Base-by-base conservation (phyloP, 1,139 yeast species). In the Nadsonia commutata region DNA sequence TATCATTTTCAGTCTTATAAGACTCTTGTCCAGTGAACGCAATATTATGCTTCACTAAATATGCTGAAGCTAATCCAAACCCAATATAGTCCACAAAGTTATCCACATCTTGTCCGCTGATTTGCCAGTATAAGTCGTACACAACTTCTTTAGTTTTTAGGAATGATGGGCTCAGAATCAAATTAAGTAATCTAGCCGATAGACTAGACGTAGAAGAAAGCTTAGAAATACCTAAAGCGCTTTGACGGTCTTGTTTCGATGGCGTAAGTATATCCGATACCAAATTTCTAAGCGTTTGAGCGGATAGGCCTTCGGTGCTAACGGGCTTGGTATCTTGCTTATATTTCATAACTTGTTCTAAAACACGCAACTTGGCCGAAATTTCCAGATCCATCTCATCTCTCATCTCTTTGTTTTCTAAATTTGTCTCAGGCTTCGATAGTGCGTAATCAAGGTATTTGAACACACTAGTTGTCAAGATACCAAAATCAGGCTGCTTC, bases 41-140 rank as follows among this genome's bases (percentile, higher is more conserved):
- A 27, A 27, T 27, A 9, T 27, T 27, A 8, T 27, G 9, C 16
- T 9, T 27, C 3, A 27, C 16, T 9, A 27, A 27, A 27, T 6
- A 27, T 8, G 5, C 8, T 27, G 33, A 27, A 27, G 33, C 33
- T 9, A 27, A 36, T 3, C 44, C 44, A 13, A 33, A 39, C 2
- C 44, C 44, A n/a, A 42, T 42, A 9, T 38, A 36, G 13, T 42
- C 21, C 7, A 39, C 31, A 18, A 42, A 31, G 23, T 21, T 33
- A 19, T 42, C 41, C 20, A 22, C 36, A 18, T 38, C 36, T n/a
- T 33, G 36, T 2, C 17, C 44, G 23, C 44, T 38, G 17, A 42
- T 40, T 3, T 18, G 22, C 41, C 41, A 42, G 18, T 42, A 40
- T 2, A 39, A 40, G 27, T 42, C 44, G 20, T 38, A 38, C 27